phyloP scores from a whole-genome alignment of 75 land plant species.

The Picea sitchensis region DNA sequence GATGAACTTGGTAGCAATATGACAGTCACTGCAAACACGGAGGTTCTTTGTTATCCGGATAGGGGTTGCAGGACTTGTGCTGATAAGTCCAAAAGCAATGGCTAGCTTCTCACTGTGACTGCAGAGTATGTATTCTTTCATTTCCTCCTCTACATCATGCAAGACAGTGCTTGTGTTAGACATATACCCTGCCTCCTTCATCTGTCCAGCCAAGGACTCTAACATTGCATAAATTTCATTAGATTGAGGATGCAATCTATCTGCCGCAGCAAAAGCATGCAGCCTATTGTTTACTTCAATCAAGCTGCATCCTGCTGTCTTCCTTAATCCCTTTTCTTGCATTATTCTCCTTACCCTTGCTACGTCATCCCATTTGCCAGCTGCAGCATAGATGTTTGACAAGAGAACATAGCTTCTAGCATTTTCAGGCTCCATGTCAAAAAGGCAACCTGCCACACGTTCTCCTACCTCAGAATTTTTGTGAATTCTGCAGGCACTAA shows the following conservation, averaged over 20 bases:
- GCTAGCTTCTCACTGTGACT: slow-evolving; percentile 18
- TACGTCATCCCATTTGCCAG: not conserved
- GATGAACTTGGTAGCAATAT: slow-evolving; percentile 2
- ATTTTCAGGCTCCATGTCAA: slow-evolving; percentile 13
- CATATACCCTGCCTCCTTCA: not conserved
- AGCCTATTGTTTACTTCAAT: slow-evolving; percentile 1
- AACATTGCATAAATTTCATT: slow-evolving; percentile 2
- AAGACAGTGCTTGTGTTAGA: slow-evolving; percentile 23
- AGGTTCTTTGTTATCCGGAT: slow-evolving; percentile 14
- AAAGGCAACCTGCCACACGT: slow-evolving; percentile 4
- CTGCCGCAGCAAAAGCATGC: slow-evolving; percentile 6
- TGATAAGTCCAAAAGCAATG: slow-evolving; percentile 13
- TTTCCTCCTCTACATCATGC: slow-evolving; percentile 45
- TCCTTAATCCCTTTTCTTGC: not conserved
- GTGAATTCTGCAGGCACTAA: slow-evolving; percentile 19
- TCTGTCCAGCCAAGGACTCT: slow-evolving; percentile 6
- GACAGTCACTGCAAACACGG: slow-evolving; percentile 10
- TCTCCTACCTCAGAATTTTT: slow-evolving; percentile 9
- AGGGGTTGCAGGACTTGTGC: not conserved
- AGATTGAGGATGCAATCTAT: slow-evolving; percentile 4
- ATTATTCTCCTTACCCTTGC: not conserved
- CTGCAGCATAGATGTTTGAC: slow-evolving; percentile 21
- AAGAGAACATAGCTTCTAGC: slow-evolving; percentile 11
- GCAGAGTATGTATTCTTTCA: slow-evolving; percentile 35
- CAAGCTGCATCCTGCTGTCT: not conserved